phyloP scores from a whole-genome alignment of 2,329 filamentous ascomycete genomes.

The Trichoderma polysporum region DNA sequence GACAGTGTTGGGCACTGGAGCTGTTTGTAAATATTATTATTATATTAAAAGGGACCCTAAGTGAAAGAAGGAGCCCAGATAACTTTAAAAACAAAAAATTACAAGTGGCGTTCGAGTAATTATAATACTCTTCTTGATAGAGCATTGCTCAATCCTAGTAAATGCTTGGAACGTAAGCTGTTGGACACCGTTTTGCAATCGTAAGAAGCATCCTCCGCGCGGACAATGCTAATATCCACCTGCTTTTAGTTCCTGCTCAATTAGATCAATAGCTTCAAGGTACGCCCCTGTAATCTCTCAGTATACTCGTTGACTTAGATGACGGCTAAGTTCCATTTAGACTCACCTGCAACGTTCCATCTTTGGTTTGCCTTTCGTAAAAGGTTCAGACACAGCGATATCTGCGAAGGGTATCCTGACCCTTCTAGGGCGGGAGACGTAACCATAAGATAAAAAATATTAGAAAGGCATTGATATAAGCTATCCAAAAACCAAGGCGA shows the following conservation, averaged over 20 bases:
- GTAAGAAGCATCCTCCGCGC: background rate
- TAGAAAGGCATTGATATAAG: constrained; percentile 15
- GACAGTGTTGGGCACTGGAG: too few species aligned
- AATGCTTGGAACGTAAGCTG: too few species aligned
- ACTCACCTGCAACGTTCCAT: constrained; percentile 18
- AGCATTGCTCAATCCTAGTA: too few species aligned
- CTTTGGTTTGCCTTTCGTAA: constrained; percentile 9
- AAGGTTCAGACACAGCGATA: background rate
- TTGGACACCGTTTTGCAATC: background rate
- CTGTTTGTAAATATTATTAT: too few species aligned
- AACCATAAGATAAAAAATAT: constrained; percentile 1
- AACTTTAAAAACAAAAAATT: too few species aligned
- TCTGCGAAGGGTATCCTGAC: background rate
- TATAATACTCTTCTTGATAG: too few species aligned
- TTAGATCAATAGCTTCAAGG: constrained; percentile 6
- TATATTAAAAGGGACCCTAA: too few species aligned
- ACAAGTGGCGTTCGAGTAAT: too few species aligned
- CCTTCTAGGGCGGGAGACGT: background rate
- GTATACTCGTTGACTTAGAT: background rate
- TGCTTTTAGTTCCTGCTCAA: constrained; percentile 7
- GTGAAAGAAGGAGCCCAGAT: too few species aligned
- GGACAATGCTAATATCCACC: background rate
- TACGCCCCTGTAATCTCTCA: constrained; percentile 8
- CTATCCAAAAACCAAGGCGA: constrained; percentile 19
- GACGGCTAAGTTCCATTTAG: too few species aligned